Percentiles rank a stretch among this genome's conserved stretches.
Conservation (phyloP, 805 yeast species). For the Saccharomycopsis oosterbeekiorum region DNA sequence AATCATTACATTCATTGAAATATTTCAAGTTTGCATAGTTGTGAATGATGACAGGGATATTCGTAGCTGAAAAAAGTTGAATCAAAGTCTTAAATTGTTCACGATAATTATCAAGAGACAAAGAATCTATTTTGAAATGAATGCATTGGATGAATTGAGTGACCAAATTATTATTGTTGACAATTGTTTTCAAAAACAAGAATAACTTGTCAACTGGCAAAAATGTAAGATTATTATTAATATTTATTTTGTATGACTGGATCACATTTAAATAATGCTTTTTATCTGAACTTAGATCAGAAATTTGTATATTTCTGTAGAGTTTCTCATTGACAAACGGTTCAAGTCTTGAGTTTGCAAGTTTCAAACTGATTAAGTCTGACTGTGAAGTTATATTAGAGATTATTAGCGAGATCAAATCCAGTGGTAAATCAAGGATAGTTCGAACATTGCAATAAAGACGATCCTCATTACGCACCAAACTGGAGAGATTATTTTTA, state of each 20-base stretch:
- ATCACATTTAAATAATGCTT: slow-evolving; percentile 10
- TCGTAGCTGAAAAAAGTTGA: not conserved
- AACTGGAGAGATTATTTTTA: not conserved
- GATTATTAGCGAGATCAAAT: slow-evolving; percentile 1
- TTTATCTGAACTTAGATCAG: slow-evolving; percentile 15
- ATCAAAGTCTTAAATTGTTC: slow-evolving; percentile 20
- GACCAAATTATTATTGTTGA: slow-evolving; percentile 18
- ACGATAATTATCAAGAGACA: slow-evolving; percentile 17
- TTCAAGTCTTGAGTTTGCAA: slow-evolving; percentile 23
- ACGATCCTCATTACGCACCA: not conserved
- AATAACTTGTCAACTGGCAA: slow-evolving; percentile 22
- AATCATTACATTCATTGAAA: not conserved
- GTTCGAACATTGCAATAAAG: not conserved
- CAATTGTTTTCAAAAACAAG: slow-evolving; percentile 23
- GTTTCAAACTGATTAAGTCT: slow-evolving; percentile 23
- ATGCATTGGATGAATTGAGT: not conserved
- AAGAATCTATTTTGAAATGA: not conserved
- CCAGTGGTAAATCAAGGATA: not conserved
- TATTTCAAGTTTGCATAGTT: not conserved
- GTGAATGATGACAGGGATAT: not conserved
- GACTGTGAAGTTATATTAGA: slow-evolving; percentile 15
- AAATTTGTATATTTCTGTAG: slow-evolving; percentile 22
- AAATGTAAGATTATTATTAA: slow-evolving; percentile 21
- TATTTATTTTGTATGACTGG: slow-evolving; percentile 16
- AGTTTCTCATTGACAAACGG: slow-evolving; percentile 22